Evolutionary conservation across 768 basidiomycete genomes (phyloP), one percentile per base, ranked within the genome.

Genomic region (Austroboletus festivus): DNA sequence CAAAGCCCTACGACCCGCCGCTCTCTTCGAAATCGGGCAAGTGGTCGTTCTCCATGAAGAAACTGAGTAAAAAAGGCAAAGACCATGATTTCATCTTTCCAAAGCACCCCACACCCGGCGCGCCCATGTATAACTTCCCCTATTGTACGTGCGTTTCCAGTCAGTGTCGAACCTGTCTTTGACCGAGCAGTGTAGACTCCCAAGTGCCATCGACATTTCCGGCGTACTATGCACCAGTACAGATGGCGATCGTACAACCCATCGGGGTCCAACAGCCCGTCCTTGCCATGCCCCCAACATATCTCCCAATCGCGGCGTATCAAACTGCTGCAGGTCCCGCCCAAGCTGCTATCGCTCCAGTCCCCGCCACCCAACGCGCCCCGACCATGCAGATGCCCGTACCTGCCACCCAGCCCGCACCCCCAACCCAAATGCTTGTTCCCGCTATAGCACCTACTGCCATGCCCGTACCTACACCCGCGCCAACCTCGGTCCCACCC

Each of bases 161-260:
- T 9, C 40, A n/a, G n/a, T n/a, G n/a, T n/a, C n/a, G n/a, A n/a
- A n/a, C n/a, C n/a, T n/a, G 34, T 23, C n/a, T 34, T 46, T 66
- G 44, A 66, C 46, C 20, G 22, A 13, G 16, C 33, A n/a, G n/a
- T n/a, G n/a, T n/a, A n/a, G n/a, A n/a, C n/a, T n/a, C n/a, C n/a
- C 63, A 65, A 42, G 46, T 50, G 38, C 57, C 46, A 47, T 21
- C 64, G 0, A 35, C 46, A 0, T 67, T 48, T 54, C 62, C 67
- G 28, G 28, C 55, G 5, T 67, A 68, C 10, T 67, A 65, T 47
- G 56, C 64, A 1, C 67, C 64, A 2, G 50, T 68, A 10, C 57
- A 54, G 43, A 55, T 66, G 55, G 48, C 50, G 5, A 35, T 62
- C 37, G 12, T 57, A 16, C 62, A 56, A 18, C 63, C 63, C 13